Evolutionary conservation across 2,329 filamentous ascomycete species (phyloP).

Genomic region (Colletotrichum scovillei): DNA sequence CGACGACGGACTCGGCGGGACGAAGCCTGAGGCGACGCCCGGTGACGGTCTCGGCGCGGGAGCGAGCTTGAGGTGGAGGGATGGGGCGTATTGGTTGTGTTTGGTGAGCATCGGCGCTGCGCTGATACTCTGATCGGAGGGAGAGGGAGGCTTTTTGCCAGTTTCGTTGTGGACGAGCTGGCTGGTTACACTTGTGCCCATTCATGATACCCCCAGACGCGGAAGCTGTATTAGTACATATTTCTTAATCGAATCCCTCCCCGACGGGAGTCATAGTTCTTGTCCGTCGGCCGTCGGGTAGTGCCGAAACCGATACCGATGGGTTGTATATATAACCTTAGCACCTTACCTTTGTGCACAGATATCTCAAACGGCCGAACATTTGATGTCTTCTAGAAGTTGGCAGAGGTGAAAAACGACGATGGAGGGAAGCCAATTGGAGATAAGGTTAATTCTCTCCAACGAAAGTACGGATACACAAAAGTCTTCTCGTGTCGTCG

Average conservation of each 20-base stretch:
- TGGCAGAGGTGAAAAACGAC: background rate
- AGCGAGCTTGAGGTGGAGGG: slow-evolving; percentile 45
- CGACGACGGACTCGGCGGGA: slow-evolving; percentile 43
- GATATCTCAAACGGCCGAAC: background rate
- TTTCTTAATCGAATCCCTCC: slow-evolving; percentile 19
- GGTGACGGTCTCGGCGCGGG: slow-evolving; percentile 48
- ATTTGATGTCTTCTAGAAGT: background rate
- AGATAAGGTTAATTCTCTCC: background rate
- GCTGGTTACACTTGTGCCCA: background rate
- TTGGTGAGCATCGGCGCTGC: slow-evolving; percentile 45
- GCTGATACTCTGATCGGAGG: slow-evolving; percentile 41
- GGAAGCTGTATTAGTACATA: slow-evolving; percentile 20
- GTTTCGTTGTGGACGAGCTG: background rate
- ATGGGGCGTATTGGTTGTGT: slow-evolving; percentile 47
- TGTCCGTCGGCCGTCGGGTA: background rate
- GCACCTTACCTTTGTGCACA: background rate
- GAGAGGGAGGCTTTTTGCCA: background rate
- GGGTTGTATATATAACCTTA: background rate
- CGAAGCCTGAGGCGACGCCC: slow-evolving; percentile 43
- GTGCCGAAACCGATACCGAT: background rate
- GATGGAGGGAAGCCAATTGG: background rate
- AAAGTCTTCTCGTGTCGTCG: background rate
- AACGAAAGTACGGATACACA: background rate
- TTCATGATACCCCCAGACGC: slow-evolving; percentile 24
- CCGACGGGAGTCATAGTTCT: background rate